Evolutionary conservation across 768 basidiomycete genomes (phyloP), one percentile per base, ranked within the genome.

Genomic region (Suillus luteus): DNA sequence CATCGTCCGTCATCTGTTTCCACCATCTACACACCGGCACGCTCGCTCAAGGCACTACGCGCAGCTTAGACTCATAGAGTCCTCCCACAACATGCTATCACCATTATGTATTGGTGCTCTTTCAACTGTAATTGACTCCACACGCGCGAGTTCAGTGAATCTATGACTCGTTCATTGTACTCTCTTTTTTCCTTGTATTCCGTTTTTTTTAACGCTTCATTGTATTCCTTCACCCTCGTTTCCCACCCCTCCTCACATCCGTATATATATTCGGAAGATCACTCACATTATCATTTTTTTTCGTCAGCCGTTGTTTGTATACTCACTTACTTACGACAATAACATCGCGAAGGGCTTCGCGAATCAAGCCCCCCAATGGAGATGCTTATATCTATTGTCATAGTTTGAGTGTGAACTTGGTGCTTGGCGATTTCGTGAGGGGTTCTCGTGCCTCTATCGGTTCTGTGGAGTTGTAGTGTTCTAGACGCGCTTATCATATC

Each of bases 321-420:
- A 38, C 57, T 41, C 43, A 55, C 38, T 52, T 43, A 49, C 46
- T 37, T 43, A 49, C 55, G 38, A 63, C 41, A 37, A 38, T 71
- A 68, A 72, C 75, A 72, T 66, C 71, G 80, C 81, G 82, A 82
- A 82, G 81, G 81, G 82, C 81, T 82, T 82, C 81, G 81, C 81
- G 62, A 43, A 66, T 70, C 70, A 79, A 80, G 81, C 76, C 80
- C 80, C 81, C 67, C 67, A 80, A 80, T 75, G 62, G 62, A 62
- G 35, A 62, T 62, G 38, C 11, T 59, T 52, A 31, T 60, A 59
- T 59, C 57, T 58, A 58, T 17, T 1, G n/a, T 38, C 9, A 10
- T 27, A 5, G 15, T 40, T 40, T 19, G 57, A 41, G 37, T 15
- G 15, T 40, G 22, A 38, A 24, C 14, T 24, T 22, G 15, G 15